These are phyloP conservation scores for Termitomyces bulborhizus DNA, from an alignment of 768 basidiomycete species.

Conservation along the genomic window DNA sequence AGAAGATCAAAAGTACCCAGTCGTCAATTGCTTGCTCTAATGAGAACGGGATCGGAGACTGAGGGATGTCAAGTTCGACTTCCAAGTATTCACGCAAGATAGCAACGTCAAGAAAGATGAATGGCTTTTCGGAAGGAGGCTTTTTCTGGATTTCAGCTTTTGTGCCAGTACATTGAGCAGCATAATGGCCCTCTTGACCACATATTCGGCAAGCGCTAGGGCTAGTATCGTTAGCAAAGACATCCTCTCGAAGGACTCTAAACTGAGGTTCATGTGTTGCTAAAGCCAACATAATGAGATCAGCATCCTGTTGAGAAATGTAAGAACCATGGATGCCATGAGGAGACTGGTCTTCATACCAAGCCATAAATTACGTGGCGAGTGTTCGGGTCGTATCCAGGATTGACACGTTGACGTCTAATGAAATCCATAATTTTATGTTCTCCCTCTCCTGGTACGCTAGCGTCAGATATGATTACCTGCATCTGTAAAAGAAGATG, in stretches of 20 bases:
- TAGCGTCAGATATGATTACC: slow-evolving; percentile 94
- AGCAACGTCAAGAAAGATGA: slow-evolving; percentile 98
- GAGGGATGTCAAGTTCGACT: slow-evolving; percentile 85
- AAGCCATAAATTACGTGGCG: slow-evolving; percentile 96
- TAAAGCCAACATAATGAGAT: slow-evolving; percentile 96
- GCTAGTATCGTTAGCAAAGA: slow-evolving; percentile 80
- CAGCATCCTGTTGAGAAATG: slow-evolving; percentile 68
- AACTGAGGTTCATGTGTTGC: slow-evolving; percentile 99
- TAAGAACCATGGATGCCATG: slow-evolving; percentile 6
- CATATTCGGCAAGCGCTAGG: slow-evolving; percentile 83
- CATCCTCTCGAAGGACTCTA: slow-evolving; percentile 95
- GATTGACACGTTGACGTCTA: slow-evolving; percentile 79
- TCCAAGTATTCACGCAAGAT: slow-evolving; percentile 96
- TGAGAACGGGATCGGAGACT: slow-evolving; percentile 77
- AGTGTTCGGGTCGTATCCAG: slow-evolving; percentile 92
- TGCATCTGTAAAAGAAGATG: slow-evolving; percentile 53
- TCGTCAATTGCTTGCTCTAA: slow-evolving; percentile 98
- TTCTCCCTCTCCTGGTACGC: slow-evolving; percentile 97
- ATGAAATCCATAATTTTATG: slow-evolving; percentile 99
- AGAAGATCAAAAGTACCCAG: slow-evolving; percentile 99
- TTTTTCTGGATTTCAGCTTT: slow-evolving; percentile 66
- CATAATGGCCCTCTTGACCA: slow-evolving; percentile 92
- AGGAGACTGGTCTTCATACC: slow-evolving; percentile 38
- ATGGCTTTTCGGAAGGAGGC: slow-evolving; percentile 79
- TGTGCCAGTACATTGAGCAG: slow-evolving; percentile 86